phyloP scores from a whole-genome alignment of 129 eudicot genomes.

The Logfia minima region DNA sequence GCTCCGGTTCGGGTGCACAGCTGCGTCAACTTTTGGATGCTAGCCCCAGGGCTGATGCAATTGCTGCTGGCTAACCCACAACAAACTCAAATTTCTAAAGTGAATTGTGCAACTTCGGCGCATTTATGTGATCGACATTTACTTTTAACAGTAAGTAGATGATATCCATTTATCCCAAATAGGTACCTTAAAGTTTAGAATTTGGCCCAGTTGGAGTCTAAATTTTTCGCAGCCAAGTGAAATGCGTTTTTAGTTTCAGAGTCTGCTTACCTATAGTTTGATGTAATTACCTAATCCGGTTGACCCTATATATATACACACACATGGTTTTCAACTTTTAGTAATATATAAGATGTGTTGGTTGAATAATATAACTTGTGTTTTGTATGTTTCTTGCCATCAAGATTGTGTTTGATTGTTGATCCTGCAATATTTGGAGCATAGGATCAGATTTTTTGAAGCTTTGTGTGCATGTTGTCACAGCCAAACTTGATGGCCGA shows the following conservation, averaged over 20 bases:
- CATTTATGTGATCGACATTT: constrained; percentile 48
- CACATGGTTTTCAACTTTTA: constrained; percentile 6
- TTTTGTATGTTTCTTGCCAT: neutral
- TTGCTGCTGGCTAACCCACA: constrained; percentile 68
- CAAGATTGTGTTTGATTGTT: neutral
- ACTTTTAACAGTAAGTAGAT: constrained; percentile 58
- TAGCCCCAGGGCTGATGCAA: constrained; percentile 66
- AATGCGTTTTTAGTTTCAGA: constrained; percentile 45
- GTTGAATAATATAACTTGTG: neutral
- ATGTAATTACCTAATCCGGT: constrained; percentile 25
- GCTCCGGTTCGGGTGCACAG: constrained; percentile 53
- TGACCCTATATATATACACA: neutral
- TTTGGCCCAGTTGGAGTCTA: constrained; percentile 2
- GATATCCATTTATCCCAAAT: constrained; percentile 20
- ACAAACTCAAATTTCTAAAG: constrained; percentile 15
- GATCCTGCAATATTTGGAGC: neutral
- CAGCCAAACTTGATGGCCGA: too few relatives aligned
- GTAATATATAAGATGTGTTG: neutral
- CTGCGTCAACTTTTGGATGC: constrained; percentile 67
- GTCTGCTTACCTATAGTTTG: constrained; percentile 27
- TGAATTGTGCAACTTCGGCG: constrained; percentile 54
- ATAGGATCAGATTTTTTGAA: neutral
- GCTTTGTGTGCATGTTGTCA: too few relatives aligned
- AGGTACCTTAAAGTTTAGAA: constrained; percentile 15
- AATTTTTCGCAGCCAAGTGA: constrained; percentile 38